Evolutionary conservation across 2,329 filamentous ascomycete genomes (phyloP), one percentile per base, ranked within the genome.

Genomic region (Aureobasidium musti): DNA sequence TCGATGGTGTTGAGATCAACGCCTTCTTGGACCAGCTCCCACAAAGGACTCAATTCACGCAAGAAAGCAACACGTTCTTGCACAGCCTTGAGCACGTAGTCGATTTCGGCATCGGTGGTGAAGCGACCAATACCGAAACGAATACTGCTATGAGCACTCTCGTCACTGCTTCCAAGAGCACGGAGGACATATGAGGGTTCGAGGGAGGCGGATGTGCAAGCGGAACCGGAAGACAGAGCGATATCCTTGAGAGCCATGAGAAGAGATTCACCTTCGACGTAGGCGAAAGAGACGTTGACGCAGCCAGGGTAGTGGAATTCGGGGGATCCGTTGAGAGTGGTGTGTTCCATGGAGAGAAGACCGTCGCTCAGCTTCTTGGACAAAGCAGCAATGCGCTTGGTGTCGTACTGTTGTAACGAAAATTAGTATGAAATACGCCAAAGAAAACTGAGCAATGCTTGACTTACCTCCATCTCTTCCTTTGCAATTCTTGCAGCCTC

Each of bases 201-300:
- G 39, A 99, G 82, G 0, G 95, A 99, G 0, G 95, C 95, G 5
- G 94, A 98, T 2, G 95, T 99, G 80, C 95, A 99, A 6, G 95
- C 95, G 74, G 92, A 97, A 67, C 95, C 95, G 0, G 95, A 99
- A 7, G 94, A 98, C 41, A 99, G 82, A 0, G 95, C 95, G 78
- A 99, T 97, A 72, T 99, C 95, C 80, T 99, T 99, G 53, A 99
- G 82, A 0, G 95, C 95, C 95, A 99, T 99, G 70, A 99, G 85
- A 1, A 99, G 88, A 2, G 95, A 98, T 80, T 99, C 95, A 71
- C 95, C 95, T 80, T 99, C 95, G 5, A 99, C 92, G 74, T 99
- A 99, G 39, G 95, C 94, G 75, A 99, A 99, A 0, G 95, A 99
- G 13, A 99, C 91, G 78, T 99, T 99, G 69, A 99, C 94, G 73